phyloP scores from a whole-genome alignment of 2,329 filamentous ascomycete species.

The Aspergillus pseudonomiae region DNA sequence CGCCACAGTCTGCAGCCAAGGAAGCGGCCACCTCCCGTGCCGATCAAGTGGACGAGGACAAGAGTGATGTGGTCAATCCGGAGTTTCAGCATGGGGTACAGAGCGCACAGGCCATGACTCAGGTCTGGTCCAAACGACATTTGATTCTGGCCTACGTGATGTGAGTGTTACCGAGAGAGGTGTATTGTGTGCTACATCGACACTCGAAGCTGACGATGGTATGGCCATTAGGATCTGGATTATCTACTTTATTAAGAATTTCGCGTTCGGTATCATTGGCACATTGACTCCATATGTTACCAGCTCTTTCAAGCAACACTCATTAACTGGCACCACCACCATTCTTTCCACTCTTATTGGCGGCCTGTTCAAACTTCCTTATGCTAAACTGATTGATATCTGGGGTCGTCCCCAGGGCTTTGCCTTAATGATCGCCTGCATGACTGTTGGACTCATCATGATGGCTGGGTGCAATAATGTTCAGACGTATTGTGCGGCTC shows the following conservation, averaged over 20 bases:
- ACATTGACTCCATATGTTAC: constrained; percentile 13
- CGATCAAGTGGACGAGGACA: constrained; percentile 2
- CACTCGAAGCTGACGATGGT: neutral
- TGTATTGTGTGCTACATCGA: neutral
- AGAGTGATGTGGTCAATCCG: constrained; percentile 15
- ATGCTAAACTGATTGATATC: constrained; percentile 64
- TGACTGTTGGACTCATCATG: constrained; percentile 58
- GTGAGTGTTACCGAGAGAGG: neutral
- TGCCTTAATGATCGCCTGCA: constrained; percentile 51
- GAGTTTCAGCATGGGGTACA: constrained; percentile 21
- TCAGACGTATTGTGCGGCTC: constrained; percentile 63
- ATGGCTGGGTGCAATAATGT: constrained; percentile 64
- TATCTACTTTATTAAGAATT: constrained; percentile 11
- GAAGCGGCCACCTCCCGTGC: neutral
- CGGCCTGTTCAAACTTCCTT: constrained; percentile 61
- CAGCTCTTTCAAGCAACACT: constrained; percentile 10
- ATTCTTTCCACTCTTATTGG: constrained; percentile 60
- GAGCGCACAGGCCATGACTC: constrained; percentile 20
- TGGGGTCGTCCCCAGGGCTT: constrained; percentile 65
- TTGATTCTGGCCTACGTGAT: constrained; percentile 9
- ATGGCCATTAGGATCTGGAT: constrained; percentile 9
- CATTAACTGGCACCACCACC: constrained; percentile 43
- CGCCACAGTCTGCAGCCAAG: neutral
- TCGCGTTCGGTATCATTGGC: constrained; percentile 8
- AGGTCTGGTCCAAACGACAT: constrained; percentile 18